Conservation (phyloP, 2,329 filamentous ascomycete species). For the Phaeosphaeria sp. region DNA sequence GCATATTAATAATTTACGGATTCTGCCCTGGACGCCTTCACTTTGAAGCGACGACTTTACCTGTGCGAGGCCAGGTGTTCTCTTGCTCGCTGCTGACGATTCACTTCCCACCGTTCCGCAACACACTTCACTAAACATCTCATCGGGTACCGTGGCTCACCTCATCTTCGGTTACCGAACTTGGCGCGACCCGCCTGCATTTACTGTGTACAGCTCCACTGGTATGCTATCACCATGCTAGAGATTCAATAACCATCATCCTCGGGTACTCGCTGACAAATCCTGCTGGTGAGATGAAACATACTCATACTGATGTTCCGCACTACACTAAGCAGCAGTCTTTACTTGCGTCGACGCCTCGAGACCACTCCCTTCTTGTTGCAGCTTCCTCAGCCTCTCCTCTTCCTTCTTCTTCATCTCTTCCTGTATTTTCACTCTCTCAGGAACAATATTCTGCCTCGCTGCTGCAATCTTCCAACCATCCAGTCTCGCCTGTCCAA, state of each 20-base stretch:
- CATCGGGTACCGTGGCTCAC: background rate
- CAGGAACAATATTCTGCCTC: slow-evolving; percentile 60
- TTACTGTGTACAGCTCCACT: no score
- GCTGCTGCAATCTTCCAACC: slow-evolving; percentile 61
- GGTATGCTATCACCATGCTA: no score
- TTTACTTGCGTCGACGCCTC: slow-evolving; percentile 5
- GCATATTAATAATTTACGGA: slow-evolving; percentile 35
- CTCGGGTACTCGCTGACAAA: background rate
- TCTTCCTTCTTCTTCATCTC: slow-evolving; percentile 58
- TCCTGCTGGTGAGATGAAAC: background rate
- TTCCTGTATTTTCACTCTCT: slow-evolving; percentile 56
- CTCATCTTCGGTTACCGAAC: background rate
- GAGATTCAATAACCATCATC: no score
- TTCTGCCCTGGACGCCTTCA: slow-evolving; percentile 10
- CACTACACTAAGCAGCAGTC: background rate
- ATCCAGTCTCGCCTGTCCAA: slow-evolving; percentile 56
- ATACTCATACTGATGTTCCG: background rate
- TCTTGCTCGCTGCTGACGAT: slow-evolving; percentile 5
- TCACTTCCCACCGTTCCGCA: background rate
- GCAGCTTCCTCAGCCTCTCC: slow-evolving; percentile 51
- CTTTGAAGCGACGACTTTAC: background rate
- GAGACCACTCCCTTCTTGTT: slow-evolving; percentile 18
- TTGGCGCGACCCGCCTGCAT: background rate
- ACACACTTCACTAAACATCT: background rate
- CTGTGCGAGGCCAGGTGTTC: slow-evolving; percentile 38